Conservation (phyloP, 345 rosid species). For the Lepidium didymum region DNA sequence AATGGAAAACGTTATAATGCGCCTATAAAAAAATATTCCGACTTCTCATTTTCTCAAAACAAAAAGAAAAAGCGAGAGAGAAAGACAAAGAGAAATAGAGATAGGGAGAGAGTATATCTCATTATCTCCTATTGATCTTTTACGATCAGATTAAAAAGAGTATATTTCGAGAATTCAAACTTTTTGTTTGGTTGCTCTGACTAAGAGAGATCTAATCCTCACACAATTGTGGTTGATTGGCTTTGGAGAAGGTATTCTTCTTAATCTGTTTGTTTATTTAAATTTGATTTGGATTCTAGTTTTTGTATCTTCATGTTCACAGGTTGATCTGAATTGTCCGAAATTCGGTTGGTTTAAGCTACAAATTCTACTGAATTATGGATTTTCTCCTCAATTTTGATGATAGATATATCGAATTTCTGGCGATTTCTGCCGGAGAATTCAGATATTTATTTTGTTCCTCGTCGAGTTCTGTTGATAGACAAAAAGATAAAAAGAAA, state of each 20-base stretch:
- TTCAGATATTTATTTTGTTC: neutral
- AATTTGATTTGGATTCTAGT: neutral
- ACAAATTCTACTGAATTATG: slow-evolving; percentile 10
- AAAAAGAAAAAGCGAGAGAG: neutral
- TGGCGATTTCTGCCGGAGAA: neutral
- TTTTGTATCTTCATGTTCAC: slow-evolving; percentile 1
- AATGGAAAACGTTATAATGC: slow-evolving; percentile 16
- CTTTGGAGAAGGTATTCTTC: slow-evolving; percentile 5
- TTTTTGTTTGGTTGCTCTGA: neutral
- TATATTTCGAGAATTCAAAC: neutral
- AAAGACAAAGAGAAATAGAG: neutral
- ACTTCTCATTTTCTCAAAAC: slow-evolving; percentile 13
- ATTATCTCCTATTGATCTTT: slow-evolving; percentile 15
- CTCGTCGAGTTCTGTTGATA: slow-evolving; percentile 2
- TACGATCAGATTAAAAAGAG: slow-evolving; percentile 22
- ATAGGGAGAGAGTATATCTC: neutral
- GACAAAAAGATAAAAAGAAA: too few species aligned
- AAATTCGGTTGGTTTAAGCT: slow-evolving; percentile 14
- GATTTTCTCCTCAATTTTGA: neutral
- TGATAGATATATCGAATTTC: slow-evolving; percentile 24
- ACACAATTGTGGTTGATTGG: neutral
- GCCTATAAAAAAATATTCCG: slow-evolving; percentile 22
- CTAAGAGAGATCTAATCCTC: slow-evolving; percentile 7
- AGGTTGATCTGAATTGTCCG: slow-evolving; percentile 31
- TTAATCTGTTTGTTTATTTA: neutral